phyloP scores from a whole-genome alignment of 2,329 filamentous ascomycete species.

The Exophiala oligosperma region DNA sequence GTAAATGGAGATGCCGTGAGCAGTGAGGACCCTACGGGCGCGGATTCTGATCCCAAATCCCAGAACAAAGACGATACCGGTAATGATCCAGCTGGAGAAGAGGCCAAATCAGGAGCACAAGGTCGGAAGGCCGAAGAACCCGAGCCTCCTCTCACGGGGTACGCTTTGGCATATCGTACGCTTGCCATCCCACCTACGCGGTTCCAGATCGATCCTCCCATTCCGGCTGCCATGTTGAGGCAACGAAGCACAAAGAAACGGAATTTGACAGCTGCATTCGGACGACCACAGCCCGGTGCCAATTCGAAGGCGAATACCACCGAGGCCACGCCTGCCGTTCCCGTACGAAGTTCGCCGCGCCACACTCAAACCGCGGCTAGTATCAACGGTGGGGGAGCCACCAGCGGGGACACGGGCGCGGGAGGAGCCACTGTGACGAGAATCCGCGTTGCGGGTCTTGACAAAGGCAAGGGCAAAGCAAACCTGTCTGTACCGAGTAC shows the following conservation, averaged over 20 bases:
- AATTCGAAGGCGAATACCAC: conserved; percentile 7
- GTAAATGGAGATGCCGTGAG: conserved; percentile 12
- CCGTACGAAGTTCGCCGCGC: conserved; percentile 27
- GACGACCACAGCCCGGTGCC: not conserved
- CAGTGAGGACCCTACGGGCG: not conserved
- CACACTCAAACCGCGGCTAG: conserved; percentile 12
- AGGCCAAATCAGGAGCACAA: not conserved
- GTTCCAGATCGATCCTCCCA: conserved; percentile 31
- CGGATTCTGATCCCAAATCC: not conserved
- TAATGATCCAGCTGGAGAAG: not conserved
- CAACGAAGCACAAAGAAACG: conserved; percentile 25
- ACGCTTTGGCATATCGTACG: conserved; percentile 27
- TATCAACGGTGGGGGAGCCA: conserved; percentile 16
- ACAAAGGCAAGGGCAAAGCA: conserved; percentile 1
- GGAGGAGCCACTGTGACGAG: not conserved
- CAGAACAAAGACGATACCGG: not conserved
- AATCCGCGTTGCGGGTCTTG: conserved; percentile 11
- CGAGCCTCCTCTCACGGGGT: conserved; percentile 20
- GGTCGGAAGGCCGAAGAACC: not conserved
- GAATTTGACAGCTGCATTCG: conserved; percentile 18
- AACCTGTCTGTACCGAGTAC: conserved; percentile 8
- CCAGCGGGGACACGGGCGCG: not conserved
- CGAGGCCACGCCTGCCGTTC: conserved; percentile 8
- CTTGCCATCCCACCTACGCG: conserved; percentile 27
- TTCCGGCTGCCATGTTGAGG: conserved; percentile 29